Conservation (phyloP, 345 rosid species). For the Balakata baccata region DNA sequence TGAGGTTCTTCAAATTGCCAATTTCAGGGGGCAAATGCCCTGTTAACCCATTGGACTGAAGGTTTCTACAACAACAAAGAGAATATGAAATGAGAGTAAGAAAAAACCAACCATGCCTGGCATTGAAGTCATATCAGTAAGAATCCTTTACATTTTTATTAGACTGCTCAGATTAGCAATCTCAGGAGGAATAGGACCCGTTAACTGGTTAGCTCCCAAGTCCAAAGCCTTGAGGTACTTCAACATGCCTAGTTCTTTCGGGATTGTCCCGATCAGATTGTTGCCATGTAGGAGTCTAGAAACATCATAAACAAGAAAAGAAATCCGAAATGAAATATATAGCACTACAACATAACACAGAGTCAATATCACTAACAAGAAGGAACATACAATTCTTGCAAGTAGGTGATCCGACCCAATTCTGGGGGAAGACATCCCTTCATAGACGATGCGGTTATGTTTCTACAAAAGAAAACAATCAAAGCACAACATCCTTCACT, state of each 20-base stretch:
- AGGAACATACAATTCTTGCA: constrained; percentile 69
- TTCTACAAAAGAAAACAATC: constrained; percentile 47
- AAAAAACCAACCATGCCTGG: neutral
- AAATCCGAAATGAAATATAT: constrained; percentile 6
- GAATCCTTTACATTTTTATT: constrained; percentile 47
- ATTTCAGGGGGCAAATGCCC: constrained; percentile 77
- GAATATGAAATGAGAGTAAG: constrained; percentile 6
- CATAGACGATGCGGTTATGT: constrained; percentile 60
- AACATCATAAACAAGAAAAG: constrained; percentile 18
- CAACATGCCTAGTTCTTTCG: constrained; percentile 82
- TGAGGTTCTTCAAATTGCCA: constrained; percentile 66
- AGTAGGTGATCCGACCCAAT: constrained; percentile 58
- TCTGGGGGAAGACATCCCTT: constrained; percentile 88
- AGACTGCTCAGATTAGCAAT: constrained; percentile 59
- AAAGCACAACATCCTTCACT: constrained; percentile 11
- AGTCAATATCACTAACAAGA: neutral
- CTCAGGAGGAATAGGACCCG: constrained; percentile 84
- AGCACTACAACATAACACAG: constrained; percentile 1
- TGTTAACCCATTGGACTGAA: constrained; percentile 85
- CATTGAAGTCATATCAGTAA: constrained; percentile 7
- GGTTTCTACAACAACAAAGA: constrained; percentile 56
- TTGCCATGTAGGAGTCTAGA: constrained; percentile 73
- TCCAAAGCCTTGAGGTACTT: constrained; percentile 72
- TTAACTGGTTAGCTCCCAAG: constrained; percentile 78
- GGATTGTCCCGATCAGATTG: constrained; percentile 67